Conservation (phyloP, 495 filamentous ascomycete genomes). For the Penicillium soppii region DNA sequence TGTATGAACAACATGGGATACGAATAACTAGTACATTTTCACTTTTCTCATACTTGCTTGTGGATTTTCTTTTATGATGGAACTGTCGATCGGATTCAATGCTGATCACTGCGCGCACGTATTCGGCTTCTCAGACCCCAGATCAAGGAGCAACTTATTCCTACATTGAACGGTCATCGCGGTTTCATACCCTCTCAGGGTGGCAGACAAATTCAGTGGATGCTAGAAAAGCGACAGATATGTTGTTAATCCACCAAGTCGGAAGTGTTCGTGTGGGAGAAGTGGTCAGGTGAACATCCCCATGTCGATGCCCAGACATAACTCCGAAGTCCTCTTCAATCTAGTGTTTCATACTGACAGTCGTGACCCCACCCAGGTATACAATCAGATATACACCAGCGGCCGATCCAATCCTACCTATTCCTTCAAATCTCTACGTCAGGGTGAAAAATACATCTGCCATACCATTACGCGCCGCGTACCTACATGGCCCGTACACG, state of each 20-base stretch:
- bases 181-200: conserved; percentile 38
- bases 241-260: conserved; percentile 87
- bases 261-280: conserved; percentile 92
- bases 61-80: conserved; percentile 14
- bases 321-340: background rate
- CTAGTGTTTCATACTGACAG: background rate
- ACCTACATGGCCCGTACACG: conserved; percentile 93
- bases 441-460: conserved; percentile 90
- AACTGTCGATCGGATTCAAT: conserved; percentile 31
- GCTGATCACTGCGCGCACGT: conserved; percentile 51
- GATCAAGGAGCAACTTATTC: conserved; percentile 27
- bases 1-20: too few relatives aligned
- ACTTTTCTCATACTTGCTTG: background rate
- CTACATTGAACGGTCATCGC: conserved; percentile 18
- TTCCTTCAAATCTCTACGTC: conserved; percentile 73
- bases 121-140: conserved; percentile 44
- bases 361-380: conserved; percentile 54
- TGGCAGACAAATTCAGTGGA: conserved; percentile 33
- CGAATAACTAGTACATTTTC: background rate
- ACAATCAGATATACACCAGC: conserved; percentile 93
- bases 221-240: conserved; percentile 39
- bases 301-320: conserved; percentile 3
- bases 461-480: conserved; percentile 87
- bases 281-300: conserved; percentile 63
- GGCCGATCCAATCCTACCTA: conserved; percentile 80